Base-by-base conservation (phyloP, 805 yeast species). In the Nakazawaea pomicola region DNA sequence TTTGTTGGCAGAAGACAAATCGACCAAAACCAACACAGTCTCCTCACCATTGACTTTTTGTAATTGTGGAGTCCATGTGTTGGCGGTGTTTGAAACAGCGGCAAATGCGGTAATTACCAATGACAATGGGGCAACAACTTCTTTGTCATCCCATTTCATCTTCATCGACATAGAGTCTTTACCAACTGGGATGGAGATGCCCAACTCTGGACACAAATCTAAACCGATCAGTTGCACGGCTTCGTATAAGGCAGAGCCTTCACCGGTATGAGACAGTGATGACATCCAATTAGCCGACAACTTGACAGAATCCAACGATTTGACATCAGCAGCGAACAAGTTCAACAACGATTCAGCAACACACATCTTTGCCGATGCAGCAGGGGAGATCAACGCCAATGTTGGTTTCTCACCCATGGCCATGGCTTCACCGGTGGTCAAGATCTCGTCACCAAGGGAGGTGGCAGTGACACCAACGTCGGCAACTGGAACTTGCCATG, bases 221-320 rank as follows among this genome's bases (percentile, higher is more conserved):
- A 90, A 59, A 51, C 97, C 96, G 55, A 93, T 80, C 4, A 98
- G 98, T 64, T 89, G 90, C 35, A 93, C 99, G 35, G 97, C 99
- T 64, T 89, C 96, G 59, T 91, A 93, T 47, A 93, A 70, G 48
- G 88, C 90, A 39, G 95, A 74, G 46, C 99, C 99, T 65, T 93
- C 99, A 55, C 98, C 98, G 17, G 78, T 78, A 55, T 90, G 95
- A 27, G 91, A 73, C 20, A 99, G 96, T 37, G 98, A 90, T 9
- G 96, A 81, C 99, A 93, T 93, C 99, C 99, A 93, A 70, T 93
- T 93, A 34, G 99, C 99, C 39, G 96, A 86, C 45, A 93, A 67
- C 57, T 90, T 87, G 41, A 93, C 79, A 49, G 79, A 74, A 47
- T 80, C 80, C 46, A 91, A 68, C 6, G 80, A 68, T 45, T 82